These are phyloP conservation scores for Aureobasidium sp. DNA, from an alignment of 2,329 filamentous ascomycete species.

Conservation along the genomic window DNA sequence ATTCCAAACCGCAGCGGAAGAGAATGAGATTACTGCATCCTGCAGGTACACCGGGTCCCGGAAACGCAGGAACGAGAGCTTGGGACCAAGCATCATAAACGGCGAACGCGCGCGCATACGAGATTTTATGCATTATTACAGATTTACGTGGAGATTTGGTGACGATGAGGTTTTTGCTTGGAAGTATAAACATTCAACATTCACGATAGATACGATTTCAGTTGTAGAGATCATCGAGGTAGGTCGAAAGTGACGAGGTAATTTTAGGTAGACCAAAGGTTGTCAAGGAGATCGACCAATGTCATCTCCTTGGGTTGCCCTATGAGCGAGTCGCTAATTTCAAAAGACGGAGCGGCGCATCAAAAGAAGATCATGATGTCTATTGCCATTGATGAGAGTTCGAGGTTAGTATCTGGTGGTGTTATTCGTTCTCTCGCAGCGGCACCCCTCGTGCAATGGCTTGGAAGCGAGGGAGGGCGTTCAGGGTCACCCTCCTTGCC, in stretches of 20 bases:
- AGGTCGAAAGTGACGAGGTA: not conserved
- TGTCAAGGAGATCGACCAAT: not conserved
- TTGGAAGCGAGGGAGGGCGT: too few relatives aligned
- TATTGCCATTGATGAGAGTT: too few relatives aligned
- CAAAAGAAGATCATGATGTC: not conserved
- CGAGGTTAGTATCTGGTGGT: too few relatives aligned
- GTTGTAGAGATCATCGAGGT: not conserved
- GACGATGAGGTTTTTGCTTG: not conserved
- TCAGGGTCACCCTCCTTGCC: too few relatives aligned
- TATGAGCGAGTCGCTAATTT: not conserved
- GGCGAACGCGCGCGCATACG: constrained; percentile 5
- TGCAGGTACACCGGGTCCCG: not conserved
- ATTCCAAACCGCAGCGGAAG: not conserved
- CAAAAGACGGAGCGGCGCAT: not conserved
- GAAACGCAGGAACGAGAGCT: constrained; percentile 4
- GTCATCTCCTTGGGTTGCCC: not conserved
- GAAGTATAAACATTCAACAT: not conserved
- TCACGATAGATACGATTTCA: not conserved
- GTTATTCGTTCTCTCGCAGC: too few relatives aligned
- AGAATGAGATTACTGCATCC: not conserved
- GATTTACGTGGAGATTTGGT: constrained; percentile 9
- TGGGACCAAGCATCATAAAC: not conserved
- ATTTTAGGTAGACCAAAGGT: not conserved
- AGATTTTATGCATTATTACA: constrained; percentile 7
- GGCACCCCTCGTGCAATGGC: too few relatives aligned